phyloP scores from a whole-genome alignment of 305 asterid genomes.

The Solanum hybrid region DNA sequence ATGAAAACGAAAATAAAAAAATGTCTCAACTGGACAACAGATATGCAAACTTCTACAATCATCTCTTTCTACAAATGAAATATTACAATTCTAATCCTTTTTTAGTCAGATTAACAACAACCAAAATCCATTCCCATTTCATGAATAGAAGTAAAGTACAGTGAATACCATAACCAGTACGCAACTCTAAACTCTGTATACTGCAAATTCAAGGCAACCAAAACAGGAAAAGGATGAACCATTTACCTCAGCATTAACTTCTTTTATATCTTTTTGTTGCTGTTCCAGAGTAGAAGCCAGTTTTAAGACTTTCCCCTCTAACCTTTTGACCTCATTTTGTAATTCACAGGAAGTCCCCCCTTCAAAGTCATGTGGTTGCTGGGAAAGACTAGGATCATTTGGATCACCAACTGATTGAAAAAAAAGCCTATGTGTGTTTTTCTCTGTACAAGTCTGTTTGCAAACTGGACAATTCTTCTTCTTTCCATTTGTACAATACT shows the following conservation, averaged over 20 bases:
- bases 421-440: constrained; percentile 61
- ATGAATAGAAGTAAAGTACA: background rate
- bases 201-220: background rate
- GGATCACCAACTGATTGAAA: constrained; percentile 79
- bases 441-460: constrained; percentile 70
- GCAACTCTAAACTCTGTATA: background rate
- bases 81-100: background rate
- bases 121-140: background rate
- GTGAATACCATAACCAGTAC: background rate
- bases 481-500: constrained; percentile 76
- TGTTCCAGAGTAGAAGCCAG: constrained; percentile 54
- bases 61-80: background rate
- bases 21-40: background rate
- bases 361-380: constrained; percentile 27
- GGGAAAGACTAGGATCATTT: constrained; percentile 40
- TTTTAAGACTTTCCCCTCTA: constrained; percentile 69
- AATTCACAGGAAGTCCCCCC: constrained; percentile 38
- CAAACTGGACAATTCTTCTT: constrained; percentile 88
- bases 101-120: background rate
- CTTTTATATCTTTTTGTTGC: constrained; percentile 46
- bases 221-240: background rate
- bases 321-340: constrained; percentile 50
- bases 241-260: constrained; percentile 46
- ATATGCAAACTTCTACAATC: background rate
- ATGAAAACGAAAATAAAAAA: background rate